Base-by-base conservation (phyloP, 2,329 filamentous ascomycete genomes). In the Colletotrichum truncatum region DNA sequence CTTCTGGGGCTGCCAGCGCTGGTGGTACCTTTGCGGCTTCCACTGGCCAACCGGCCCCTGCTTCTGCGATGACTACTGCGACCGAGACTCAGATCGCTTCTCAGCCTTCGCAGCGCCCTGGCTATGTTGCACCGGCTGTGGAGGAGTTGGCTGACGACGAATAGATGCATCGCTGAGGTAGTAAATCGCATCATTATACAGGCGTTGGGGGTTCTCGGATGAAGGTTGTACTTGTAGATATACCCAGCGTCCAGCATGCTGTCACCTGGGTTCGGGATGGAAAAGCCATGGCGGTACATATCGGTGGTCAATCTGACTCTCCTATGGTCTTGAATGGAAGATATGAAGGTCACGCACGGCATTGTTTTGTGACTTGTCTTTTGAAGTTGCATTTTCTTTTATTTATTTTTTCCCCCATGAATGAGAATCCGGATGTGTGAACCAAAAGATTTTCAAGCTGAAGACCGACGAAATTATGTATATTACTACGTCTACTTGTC, bases 1-100 rank as follows among this genome's bases (percentile, higher is more conserved):
- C 78, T 25, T 72, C 78, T 30, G 76, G 75, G 38, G 73, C 71
- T 16, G 69, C 58, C 7, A 74, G 62, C 43, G 75, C 80, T 7
- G 80, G 81, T 55, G 71, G 80, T 3, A 75, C 82, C 39, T 83
- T 89, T 67, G 83, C 83, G 28, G 83, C 82, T 57, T 78, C 84
- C 7, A 85, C 85, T 25, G 87, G 87, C 36, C 81, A 87, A 61
- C 78, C 82, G 30, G 77, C 80, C 23, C 85, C 86, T 2, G 81
- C 85, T 14, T 80, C 79, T 9, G 87, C 87, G 8, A 86, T 81
- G 6, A 88, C 86, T 0, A 88, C 86, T 11, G 85, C 84, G 10
- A 87, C 86, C 3, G 80, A 81, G 45, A 88, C 86, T 0, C 83
- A 86, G 68, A 75, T 88, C 54, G 78, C 81, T 39, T 84, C 83